These are phyloP conservation scores for Funneliformis geosporum DNA, from an alignment of 192 early-diverging fungal species.

Conservation along the genomic window DNA sequence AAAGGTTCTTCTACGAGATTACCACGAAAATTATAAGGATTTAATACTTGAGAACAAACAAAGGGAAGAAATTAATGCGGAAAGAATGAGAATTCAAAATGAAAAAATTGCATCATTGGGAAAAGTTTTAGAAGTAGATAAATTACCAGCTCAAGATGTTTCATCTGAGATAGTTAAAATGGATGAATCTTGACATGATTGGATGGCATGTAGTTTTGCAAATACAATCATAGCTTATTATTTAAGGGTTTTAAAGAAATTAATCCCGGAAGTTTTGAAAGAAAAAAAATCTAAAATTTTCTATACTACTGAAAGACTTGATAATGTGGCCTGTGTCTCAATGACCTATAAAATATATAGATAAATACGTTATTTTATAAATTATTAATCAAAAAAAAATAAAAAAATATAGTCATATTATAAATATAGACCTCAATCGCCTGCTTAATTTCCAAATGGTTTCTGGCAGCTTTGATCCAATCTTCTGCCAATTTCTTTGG, in stretches of 20 bases:
- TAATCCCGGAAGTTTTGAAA: too few relatives aligned
- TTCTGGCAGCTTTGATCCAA: constrained; percentile 82
- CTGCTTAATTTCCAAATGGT: constrained; percentile 86
- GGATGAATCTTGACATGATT: neutral
- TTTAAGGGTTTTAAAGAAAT: too few relatives aligned
- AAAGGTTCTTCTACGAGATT: neutral
- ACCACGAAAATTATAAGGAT: neutral
- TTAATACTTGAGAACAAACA: neutral
- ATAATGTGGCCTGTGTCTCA: constrained; percentile 47
- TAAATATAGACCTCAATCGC: constrained; percentile 69
- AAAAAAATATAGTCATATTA: neutral
- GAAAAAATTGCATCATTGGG: neutral
- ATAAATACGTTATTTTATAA: neutral
- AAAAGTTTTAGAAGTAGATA: neutral
- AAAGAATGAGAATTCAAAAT: neutral
- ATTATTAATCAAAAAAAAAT: neutral
- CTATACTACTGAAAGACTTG: constrained; percentile 48
- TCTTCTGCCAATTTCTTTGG: constrained; percentile 80
- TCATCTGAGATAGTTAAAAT: neutral
- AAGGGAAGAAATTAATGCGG: neutral
- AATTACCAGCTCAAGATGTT: neutral
- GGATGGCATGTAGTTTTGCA: too few relatives aligned
- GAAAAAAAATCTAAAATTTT: neutral
- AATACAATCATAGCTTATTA: too few relatives aligned
- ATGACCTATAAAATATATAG: constrained; percentile 37